Base-by-base conservation (phyloP, 2,329 filamentous ascomycete genomes). In the Monosporascus sp. region DNA sequence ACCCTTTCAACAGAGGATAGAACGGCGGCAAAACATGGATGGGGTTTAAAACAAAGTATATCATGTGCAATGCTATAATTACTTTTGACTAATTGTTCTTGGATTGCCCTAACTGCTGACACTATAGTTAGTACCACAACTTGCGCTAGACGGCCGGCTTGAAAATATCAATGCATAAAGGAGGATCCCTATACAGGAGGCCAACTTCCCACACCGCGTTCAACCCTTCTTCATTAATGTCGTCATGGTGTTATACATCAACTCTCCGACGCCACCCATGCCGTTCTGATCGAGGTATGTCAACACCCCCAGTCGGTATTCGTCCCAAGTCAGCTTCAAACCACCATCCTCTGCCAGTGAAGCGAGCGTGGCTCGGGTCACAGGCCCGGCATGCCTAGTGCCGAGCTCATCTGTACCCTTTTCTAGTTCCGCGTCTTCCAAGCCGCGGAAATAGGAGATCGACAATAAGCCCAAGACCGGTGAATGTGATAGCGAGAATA, bases 211-310 rank as follows among this genome's bases (percentile, higher is more conserved):
- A 17, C 11, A 8, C 5, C 40, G 41, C 46, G 7, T 49, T 22
- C 58, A 63, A 22, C 60, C 72, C 37, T 72, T 70, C 55, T 74
- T 80, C 70, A 84, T 85, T 60, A 93, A 70, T 49, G 86, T 83
- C 66, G 87, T 90, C 82, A 94, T 91, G 1, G 89, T 92, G 62
- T 85, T 89, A 68, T 88, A 88, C 78, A 95, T 86, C 63, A 95
- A 71, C 58, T 86, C 78, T 17, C 81, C 79, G 31, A 93, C 77
- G 0, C 91, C 91, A 11, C 69, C 72, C 46, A 88, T 77, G 0
- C 87, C 87, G 51, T 78, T 79, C 6, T 72, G 74, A 54, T 87
- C 85, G 56, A 95, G 70, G 70, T 85, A 83, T 49, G 78, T 77
- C 53, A 96, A 71, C 57, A 93, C 85, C n/a, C 82, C 80, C 6